Conservation (phyloP, 495 filamentous ascomycete genomes). For the Talaromyces ruber region DNA sequence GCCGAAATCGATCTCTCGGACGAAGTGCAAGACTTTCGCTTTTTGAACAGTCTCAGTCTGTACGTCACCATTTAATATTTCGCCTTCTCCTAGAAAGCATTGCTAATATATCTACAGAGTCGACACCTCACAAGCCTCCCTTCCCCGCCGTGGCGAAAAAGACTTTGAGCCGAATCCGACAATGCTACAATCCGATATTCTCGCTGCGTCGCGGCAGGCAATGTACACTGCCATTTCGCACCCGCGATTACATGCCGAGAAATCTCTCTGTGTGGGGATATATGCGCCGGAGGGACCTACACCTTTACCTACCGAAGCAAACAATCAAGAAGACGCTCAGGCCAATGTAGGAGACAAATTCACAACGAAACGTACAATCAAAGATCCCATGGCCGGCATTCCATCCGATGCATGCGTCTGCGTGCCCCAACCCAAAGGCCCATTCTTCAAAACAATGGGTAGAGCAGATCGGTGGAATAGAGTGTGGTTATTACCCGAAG, state of each 20-base stretch:
- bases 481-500: constrained; percentile 84
- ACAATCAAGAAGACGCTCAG: constrained; percentile 11
- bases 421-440: constrained; percentile 37
- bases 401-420: constrained; percentile 32
- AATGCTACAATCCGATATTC: constrained; percentile 60
- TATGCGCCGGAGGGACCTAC: constrained; percentile 31
- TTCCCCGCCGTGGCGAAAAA: constrained; percentile 82
- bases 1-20: constrained; percentile 63
- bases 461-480: constrained; percentile 45
- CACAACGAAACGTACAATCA: constrained; percentile 14
- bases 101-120: constrained; percentile 15
- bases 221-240: constrained; percentile 83
- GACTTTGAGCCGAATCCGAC: constrained; percentile 95
- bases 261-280: constrained; percentile 46
- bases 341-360: constrained; percentile 11
- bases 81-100: not conserved
- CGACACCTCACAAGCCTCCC: constrained; percentile 27
- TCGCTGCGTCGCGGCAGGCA: constrained; percentile 72
- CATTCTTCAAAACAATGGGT: constrained; percentile 51
- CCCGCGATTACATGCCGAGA: constrained; percentile 54
- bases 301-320: constrained; percentile 4
- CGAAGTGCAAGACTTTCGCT: constrained; percentile 82
- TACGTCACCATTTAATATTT: constrained; percentile 16
- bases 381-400: constrained; percentile 13
- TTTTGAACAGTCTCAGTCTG: constrained; percentile 54